Evolutionary conservation across 345 rosid species (phyloP), one percentile per base, ranked within the genome.

Genomic region (Diplotaxis tenuifolia): DNA sequence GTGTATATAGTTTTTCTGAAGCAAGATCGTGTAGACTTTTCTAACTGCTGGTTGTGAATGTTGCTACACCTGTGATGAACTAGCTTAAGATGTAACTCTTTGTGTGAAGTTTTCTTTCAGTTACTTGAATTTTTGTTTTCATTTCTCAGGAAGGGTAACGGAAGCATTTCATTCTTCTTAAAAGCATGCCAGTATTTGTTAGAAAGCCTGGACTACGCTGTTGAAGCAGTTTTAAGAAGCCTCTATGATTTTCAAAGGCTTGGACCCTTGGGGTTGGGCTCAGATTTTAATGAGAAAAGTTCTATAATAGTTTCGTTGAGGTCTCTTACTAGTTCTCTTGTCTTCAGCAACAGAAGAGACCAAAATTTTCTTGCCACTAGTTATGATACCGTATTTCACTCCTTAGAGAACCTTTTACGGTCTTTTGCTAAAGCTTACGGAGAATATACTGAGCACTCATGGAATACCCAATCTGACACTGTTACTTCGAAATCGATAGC

Each of bases 361-460:
- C 78, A 75, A 67, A 68, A 69, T 71, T 29, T 70, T 77, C 62
- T 66, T 54, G 89, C 82, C 68, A 75, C 69, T 54, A 64, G 79
- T 84, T 74, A 67, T 72, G 65, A 70, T 69, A 71, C 81, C 57
- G 68, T 89, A 62, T 38, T 72, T 61, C 72, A 83, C 68, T 84
- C 95, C 70, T 78, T 87, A 80, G 85, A 84, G 83, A 86, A 78
- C 73, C 87, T 91, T 76, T 77, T 94, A 74, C 82, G 68, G 71
- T 81, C 84, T 23, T 77, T 94, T 57, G 81, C 82, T 71, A 79
- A 76, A 75, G 75, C 83, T 42, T 89, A 88, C 61, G 82, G 76
- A 81, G 75, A 76, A 66, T 85, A 79, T 77, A 83, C 82, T 74
- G 85, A 81, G 75, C 75, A 62, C 65, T 68, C 65, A 53, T 75